Evolutionary conservation across 2,329 filamentous ascomycete genomes (phyloP), one percentile per base, ranked within the genome.

Genomic region (Cercospora citrullina): DNA sequence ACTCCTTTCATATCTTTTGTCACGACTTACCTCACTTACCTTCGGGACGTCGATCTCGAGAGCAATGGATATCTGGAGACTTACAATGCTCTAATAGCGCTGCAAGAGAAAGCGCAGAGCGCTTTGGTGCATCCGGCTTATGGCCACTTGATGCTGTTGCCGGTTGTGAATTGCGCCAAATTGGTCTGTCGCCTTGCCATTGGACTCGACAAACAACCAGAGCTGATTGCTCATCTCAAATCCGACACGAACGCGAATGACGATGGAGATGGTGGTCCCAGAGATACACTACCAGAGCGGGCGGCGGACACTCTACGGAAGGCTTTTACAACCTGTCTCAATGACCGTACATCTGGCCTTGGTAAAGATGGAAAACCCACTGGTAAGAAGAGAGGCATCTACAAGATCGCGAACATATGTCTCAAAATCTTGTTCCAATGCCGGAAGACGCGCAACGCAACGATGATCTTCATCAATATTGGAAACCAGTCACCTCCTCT

Each of bases 401-500:
- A 97, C 81, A 89, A 92, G 67, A 93, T 96, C 80, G 94, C 93
- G 68, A 97, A 97, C 76, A 86, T 97, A 26, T 95, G 93, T 42
- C 82, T 97, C 60, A 94, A 94, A 79, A 87, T 97, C 3, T 85
- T 97, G 7, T 96, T 96, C 76, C 91, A 93, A 86, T 95, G 92
- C 77, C 87, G 89, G 39, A 95, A 94, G 79, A 91, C 91, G 2
- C 87, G 92, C 69, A 89, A 93, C 65, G 93, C 92, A 16, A 91
- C 92, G 72, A 93, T 94, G 78, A 91, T 97, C 75, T 95, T 97
- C 77, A 90, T 89, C 72, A 96, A 95, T 76, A 94, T 97, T 71
- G 90, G 89, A 60, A 89, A 91, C 66, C 91, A 92, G 72, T 94
- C 92, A 0, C 93, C 93, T 0, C 92, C 93, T 0, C 82, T 98